Conservation (phyloP, 1,284 basidiomycete species). For the Boletellus deceptivus region DNA sequence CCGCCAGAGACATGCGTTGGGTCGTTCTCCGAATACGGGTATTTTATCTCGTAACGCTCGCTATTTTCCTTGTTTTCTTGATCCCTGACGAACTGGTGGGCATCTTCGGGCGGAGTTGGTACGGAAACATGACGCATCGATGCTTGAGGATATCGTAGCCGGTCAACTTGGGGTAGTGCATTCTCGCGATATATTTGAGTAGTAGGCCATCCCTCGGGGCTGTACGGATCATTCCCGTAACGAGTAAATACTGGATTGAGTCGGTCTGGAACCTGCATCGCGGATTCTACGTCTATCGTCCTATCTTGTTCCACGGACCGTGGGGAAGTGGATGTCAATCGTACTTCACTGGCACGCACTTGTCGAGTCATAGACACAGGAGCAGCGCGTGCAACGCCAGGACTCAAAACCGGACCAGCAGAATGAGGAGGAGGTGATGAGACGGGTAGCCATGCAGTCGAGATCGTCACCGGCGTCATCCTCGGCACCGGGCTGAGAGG, state of each 20-base stretch:
- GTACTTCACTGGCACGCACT: conserved; percentile 5
- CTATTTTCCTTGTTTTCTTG: conserved; percentile 57
- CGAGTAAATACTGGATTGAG: conserved; percentile 39
- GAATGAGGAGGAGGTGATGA: conserved; percentile 7
- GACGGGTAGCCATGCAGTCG: conserved; percentile 20
- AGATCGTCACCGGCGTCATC: conserved; percentile 2
- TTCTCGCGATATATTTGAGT: conserved; percentile 15
- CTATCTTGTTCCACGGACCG: conserved; percentile 40
- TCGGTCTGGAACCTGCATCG: conserved; percentile 39
- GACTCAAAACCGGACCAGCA: conserved; percentile 13
- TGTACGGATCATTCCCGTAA: conserved; percentile 11
- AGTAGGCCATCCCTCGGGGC: conserved; percentile 7
- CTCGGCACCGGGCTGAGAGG: conserved; percentile 4
- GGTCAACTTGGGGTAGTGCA: conserved; percentile 10
- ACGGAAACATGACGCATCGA: conserved; percentile 8
- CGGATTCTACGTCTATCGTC: conserved; percentile 40
- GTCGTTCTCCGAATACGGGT: conserved; percentile 22
- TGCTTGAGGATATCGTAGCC: conserved; percentile 13
- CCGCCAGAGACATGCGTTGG: conserved; percentile 30
- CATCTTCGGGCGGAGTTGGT: conserved; percentile 17
- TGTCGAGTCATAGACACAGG: conserved; percentile 10
- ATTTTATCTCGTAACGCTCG: conserved; percentile 9
- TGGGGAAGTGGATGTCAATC: conserved; percentile 37
- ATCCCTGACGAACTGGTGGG: conserved; percentile 11
- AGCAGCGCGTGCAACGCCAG: conserved; percentile 5